These are phyloP conservation scores for Trametes hirsuta DNA, from an alignment of 1,284 basidiomycete species.

Conservation along the genomic window DNA sequence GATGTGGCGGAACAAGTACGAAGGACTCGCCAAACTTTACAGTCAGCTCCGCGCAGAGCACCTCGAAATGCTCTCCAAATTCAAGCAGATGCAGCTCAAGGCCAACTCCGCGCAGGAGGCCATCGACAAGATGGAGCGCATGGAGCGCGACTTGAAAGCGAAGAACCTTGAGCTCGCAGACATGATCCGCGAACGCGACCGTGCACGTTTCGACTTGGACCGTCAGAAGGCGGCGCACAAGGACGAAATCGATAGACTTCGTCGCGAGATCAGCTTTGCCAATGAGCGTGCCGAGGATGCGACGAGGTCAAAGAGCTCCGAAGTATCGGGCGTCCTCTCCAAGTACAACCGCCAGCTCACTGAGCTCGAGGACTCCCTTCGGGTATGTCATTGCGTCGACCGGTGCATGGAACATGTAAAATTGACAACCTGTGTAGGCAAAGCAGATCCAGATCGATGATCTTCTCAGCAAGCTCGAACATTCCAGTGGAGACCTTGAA, in stretches of 20 bases:
- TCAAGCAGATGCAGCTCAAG: constrained; percentile 97
- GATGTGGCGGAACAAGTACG: constrained; percentile 98
- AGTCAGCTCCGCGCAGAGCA: constrained; percentile 98
- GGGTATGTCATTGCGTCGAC: constrained; percentile 53
- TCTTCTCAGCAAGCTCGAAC: constrained; percentile 79
- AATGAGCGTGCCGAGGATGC: constrained; percentile 98
- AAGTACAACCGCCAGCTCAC: constrained; percentile 97
- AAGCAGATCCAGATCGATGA: constrained; percentile 97
- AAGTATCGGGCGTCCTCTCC: constrained; percentile 85
- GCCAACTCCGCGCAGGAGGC: constrained; percentile 99
- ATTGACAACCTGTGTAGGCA: constrained; percentile 49
- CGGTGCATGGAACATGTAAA: constrained; percentile 1
- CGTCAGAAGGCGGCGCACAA: constrained; percentile 93
- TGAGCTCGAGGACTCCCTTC: constrained; percentile 93
- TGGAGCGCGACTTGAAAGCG: constrained; percentile 97
- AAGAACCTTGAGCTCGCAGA: constrained; percentile 99
- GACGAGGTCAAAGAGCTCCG: constrained; percentile 88
- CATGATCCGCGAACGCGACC: constrained; percentile 98
- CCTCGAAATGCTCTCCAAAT: constrained; percentile 95
- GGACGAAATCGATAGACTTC: constrained; percentile 93
- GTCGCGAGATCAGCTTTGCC: constrained; percentile 94
- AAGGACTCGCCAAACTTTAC: constrained; percentile 98
- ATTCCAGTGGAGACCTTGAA: constrained; percentile 76
- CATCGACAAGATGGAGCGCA: constrained; percentile 98
- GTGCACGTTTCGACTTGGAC: constrained; percentile 97